Evolutionary conservation across 345 rosid species (phyloP), one percentile per base, ranked within the genome.

Genomic region (Moringa oleifera): DNA sequence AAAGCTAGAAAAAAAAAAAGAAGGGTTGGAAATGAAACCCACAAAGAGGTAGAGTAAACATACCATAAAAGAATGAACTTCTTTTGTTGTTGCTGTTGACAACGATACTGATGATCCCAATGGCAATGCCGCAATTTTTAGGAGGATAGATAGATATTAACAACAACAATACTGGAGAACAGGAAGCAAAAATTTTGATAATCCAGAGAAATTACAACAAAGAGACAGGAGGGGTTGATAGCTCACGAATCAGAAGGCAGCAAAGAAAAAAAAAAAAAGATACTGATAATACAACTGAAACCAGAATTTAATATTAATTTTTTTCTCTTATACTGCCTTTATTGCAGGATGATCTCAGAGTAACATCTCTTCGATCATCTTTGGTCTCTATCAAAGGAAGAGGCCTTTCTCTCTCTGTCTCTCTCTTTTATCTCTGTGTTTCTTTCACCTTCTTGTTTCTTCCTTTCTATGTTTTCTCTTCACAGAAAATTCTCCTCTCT

Each of bases 341-440:
- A 58, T 57, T 18, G 63, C 71, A 61, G 73, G 86, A 85, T 86
- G 90, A 86, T 81, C 81, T 85, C 83, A 83, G 89, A 85, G 86
- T 75, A 71, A 79, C 78, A 61, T 78, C 82, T 78, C 89, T 75
- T 76, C 85, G 86, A 79, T 84, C 84, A 80, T 71, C 81, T n/a
- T n/a, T n/a, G n/a, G n/a, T n/a, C n/a, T n/a, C n/a, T 63, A 74
- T 75, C 23, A 28, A 8, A 8, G 33, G 68, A 59, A 31, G 67
- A 55, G 50, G 69, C 21, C 22, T 65, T 24, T 47, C 21, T 51
- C 12, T 23, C 25, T 52, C 47, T 18, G 19, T 59, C 18, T 51
- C n/a, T 49, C 8, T 58, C 49, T 20, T 17, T 23, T 23, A 6
- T 19, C 47, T n/a, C 67, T 59, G 19, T 36, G 18, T 47, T 49